Percentiles rank a stretch among this genome's conserved stretches.
Conservation (phyloP, 176 grass and related monocot genomes). For the Oryza rufipogon region DNA sequence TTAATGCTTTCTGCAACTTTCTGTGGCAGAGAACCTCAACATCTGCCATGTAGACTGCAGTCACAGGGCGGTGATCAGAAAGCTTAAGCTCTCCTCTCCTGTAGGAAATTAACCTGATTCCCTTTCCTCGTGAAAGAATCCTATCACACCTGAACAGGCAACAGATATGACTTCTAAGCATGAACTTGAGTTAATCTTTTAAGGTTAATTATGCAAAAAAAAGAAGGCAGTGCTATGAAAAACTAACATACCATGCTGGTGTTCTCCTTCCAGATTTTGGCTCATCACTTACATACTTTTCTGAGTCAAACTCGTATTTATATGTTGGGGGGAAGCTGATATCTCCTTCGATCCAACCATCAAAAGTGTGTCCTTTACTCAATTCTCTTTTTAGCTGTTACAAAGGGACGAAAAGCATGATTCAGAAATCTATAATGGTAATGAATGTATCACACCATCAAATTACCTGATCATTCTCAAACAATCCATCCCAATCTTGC, state of each 20-base stretch:
- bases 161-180: not conserved
- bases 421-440: conserved; percentile 22
- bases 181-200: conserved; percentile 19
- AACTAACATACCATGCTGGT: conserved; percentile 78
- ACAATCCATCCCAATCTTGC: conserved; percentile 68
- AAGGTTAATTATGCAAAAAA: conserved; percentile 2
- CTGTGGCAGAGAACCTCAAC: conserved; percentile 64
- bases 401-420: conserved; percentile 32
- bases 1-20: conserved; percentile 67
- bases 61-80: conserved; percentile 86
- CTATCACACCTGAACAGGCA: conserved; percentile 76
- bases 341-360: conserved; percentile 81
- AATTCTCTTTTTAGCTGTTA: conserved; percentile 76
- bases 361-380: conserved; percentile 69
- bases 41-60: conserved; percentile 59
- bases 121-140: conserved; percentile 77
- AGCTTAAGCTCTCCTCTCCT: conserved; percentile 65
- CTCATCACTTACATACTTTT: conserved; percentile 61
- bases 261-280: conserved; percentile 68
- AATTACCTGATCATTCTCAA: conserved; percentile 77
- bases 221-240: not conserved
- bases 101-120: conserved; percentile 66
- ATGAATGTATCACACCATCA: conserved; percentile 26
- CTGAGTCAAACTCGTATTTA: conserved; percentile 83
- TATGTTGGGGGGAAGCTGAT: conserved; percentile 89